These are phyloP conservation scores for Hondaea fermentalgiana DNA, from an alignment of 108 stramenopile genomes.

Conservation along the genomic window DNA sequence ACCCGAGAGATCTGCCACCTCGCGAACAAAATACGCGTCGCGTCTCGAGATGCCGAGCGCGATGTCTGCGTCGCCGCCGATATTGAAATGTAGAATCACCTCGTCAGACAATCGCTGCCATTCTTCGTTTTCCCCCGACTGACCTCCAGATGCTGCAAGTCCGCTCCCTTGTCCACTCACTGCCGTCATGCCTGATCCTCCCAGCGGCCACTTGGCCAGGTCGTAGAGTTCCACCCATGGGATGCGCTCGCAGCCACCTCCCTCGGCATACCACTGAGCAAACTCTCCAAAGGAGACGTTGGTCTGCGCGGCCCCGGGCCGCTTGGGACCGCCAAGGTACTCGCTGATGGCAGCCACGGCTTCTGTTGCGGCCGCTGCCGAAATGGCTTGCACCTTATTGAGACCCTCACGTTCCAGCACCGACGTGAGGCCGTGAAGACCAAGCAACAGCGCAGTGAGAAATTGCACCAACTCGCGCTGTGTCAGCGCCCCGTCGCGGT, in stretches of 20 bases:
- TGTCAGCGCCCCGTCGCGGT: background rate
- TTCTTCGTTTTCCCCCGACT: background rate
- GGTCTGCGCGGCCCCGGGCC: background rate
- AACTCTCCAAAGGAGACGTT: background rate
- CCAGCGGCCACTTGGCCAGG: background rate
- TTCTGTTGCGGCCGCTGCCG: background rate
- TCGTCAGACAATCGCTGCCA: background rate
- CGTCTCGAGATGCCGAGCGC: background rate
- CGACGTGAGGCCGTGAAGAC: background rate
- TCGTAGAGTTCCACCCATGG: slow-evolving; percentile 5
- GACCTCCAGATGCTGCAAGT: background rate
- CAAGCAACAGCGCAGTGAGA: background rate
- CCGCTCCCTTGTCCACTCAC: background rate
- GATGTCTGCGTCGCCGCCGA: background rate
- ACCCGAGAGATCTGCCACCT: background rate
- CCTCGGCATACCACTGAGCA: slow-evolving; percentile 6
- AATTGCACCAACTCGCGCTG: background rate
- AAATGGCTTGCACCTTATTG: background rate
- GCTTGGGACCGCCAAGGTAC: background rate
- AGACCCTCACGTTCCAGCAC: background rate
- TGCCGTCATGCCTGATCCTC: background rate
- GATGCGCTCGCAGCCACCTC: background rate
- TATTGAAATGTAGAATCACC: background rate
- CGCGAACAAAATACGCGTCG: background rate
- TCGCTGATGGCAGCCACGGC: background rate